Base-by-base conservation (phyloP, 495 filamentous ascomycete species). In the Xylaria nigripes region DNA sequence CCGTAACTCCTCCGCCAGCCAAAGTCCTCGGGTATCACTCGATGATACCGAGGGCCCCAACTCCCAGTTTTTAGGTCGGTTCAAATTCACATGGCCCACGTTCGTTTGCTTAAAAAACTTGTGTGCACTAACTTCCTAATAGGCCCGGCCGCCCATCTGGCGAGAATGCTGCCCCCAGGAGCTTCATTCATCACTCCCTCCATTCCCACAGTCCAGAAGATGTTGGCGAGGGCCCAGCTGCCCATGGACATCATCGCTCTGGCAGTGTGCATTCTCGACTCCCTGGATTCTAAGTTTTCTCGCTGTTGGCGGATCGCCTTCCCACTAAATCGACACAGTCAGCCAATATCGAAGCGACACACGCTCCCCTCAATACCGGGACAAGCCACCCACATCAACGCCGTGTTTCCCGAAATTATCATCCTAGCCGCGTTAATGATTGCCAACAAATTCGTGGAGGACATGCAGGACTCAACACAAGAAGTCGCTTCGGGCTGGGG, bases 91-190 rank as follows among this genome's bases (percentile, higher is more conserved):
- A 19, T 24, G 2, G 72, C 69, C n/a, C 18, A 45, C 41, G n/a
- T 24, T 7, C 3, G 42, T 29, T 18, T 51, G 9, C 23, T 19
- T 24, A 1, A 30, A 3, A 1, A 40, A 12, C 7, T 23, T 23
- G 32, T 45, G 32, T 42, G 29, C 16, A 38, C 50, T 55, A 21
- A 55, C 53, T 36, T 23, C 48, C 47, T 58, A 38, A 48, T 52
- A 81, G 78, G 78, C 38, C 76, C 78, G 34, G 76, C 77, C 27
- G 68, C 78, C 30, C 77, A 80, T 54, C 67, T 81, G 43, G 72
- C 76, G 24, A 80, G 79, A 60, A 73, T 80, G 58, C 63, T 81
- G 41, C 78, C 78, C 2, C 70, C 75, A 22, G 70, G 75, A 29
- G 75, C 75, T 46, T 80, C 78, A 21, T 68, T 79, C 16, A 68